Evolutionary conservation across 2,329 filamentous ascomycete species (phyloP), one percentile per base, ranked within the genome.

Genomic region (Cyphellophora europaea): DNA sequence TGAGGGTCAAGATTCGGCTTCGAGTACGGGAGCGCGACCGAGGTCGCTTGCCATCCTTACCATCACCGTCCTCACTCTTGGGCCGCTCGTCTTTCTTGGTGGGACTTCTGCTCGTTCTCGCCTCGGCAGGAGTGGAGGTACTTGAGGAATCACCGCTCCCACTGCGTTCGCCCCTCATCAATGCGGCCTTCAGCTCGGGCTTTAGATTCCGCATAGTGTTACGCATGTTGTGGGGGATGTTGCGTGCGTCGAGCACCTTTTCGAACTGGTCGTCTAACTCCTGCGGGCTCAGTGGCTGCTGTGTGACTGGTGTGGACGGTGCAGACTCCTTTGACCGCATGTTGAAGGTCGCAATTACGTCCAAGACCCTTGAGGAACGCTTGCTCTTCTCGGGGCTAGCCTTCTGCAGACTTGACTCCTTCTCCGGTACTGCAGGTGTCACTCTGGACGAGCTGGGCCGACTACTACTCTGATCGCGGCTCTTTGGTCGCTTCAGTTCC

Each of bases 151-250:
- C 61, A 51, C 54, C 65, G 59, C 71, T 78, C 55, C 82, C 81
- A 5, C 74, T 76, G 68, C 83, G 85, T 55, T 95, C 84, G 56
- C 93, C 88, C 35, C 81, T 79, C 50, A 96, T 87, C 51, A 98
- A 93, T 53, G 96, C 88, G 54, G 87, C 84, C 62, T 98, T 98
- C 65, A 96, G 88, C 21, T 83, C 82, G 45, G 85, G 73, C 43
- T 84, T 86, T 41, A 98, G 66, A 37, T 79, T 88, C 30, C 89
- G 76, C 87, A 98, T 95, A 63, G 93, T 93, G 58, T 89, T 86
- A 36, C 89, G 74, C 68, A 94, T 87, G 45, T 94, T 83, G 52
- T 93, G 84, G 3, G 89, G 88, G 36, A 96, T 93, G 51, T 96
- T 94, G 44, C 89, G 75, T 12, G 88, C 78, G 55, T 94, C 86